Base-by-base conservation (phyloP, 73 alveolate genomes). In the Stentor coeruleus region DNA sequence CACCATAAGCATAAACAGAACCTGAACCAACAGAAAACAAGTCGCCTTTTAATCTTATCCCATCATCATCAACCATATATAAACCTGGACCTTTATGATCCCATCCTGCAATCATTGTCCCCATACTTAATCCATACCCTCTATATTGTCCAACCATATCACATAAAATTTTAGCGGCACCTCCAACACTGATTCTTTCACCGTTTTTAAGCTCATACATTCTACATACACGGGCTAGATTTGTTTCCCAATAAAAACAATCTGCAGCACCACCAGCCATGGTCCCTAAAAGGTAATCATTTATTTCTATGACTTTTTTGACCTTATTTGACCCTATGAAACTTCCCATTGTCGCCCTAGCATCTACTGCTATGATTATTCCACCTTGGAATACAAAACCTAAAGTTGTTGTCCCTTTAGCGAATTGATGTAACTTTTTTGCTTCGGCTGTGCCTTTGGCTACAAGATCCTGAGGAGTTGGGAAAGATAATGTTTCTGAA, bases 181-280 rank as follows among this genome's bases (percentile, higher is more conserved):
- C 88, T 26, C 74, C 41, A 41, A 38, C 86, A 30, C 3, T 0
- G 6, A 35, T 2, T 26, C 42, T 80, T 39, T 89, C 93, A 3
- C 98, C 97, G 89, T 95, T 91, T 80, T 98, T 86, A 59, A 98
- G 93, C 87, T 98, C 99, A 81, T 96, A 97, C 83, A 94, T 86
- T 82, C 99, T 89, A 92, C 99, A 97, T 84, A 96, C 95, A 87
- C 90, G 92, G 3, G 98, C 98, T 76, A 97, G 90, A 85, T 94
- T 94, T 60, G 96, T 91, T 87, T 95, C 99, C 99, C 99, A 98
- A 94, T 84, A 97, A 89, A 90, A 91, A 84, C 99, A 97, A 85
- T 98, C 99, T 39, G 99, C 99, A 6, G 99, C 99, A 58, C 99
- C 99, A n/a, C 99, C 99, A 3, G 99, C 99, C 98, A 98, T 98